A percentile compares a stretch with the other conserved stretches of the same genome.
These are phyloP conservation scores for Phaeosphaeria sp. DNA, from an alignment of 2,329 filamentous ascomycete genomes.

Conservation along the genomic window DNA sequence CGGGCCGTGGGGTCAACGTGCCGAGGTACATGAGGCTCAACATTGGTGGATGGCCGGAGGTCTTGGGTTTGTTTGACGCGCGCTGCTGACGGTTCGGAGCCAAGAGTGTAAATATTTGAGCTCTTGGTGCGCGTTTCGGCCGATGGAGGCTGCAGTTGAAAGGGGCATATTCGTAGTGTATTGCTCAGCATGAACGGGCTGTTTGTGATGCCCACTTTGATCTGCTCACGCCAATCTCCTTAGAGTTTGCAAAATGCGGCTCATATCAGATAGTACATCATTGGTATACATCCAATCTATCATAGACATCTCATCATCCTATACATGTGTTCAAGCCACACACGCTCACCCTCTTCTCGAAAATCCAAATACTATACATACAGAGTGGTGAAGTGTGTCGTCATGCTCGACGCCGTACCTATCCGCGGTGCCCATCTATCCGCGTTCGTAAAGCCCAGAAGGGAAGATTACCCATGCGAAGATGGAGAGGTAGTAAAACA, in stretches of 20 bases:
- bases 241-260: too few relatives aligned
- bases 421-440: constrained; percentile 17
- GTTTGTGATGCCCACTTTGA: neutral
- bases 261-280: neutral
- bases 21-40: neutral
- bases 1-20: constrained; percentile 12
- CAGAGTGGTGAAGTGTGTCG: constrained; percentile 36
- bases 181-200: neutral
- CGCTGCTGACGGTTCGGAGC: too few relatives aligned
- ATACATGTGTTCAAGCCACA: constrained; percentile 9
- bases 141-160: neutral
- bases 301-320: constrained; percentile 3
- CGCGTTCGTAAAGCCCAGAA: constrained; percentile 18
- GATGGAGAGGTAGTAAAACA: constrained; percentile 14
- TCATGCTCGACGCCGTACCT: constrained; percentile 21
- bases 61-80: neutral
- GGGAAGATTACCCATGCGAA: constrained; percentile 2
- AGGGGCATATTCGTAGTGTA: neutral
- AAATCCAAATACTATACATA: constrained; percentile 30
- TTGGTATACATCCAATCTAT: constrained; percentile 1
- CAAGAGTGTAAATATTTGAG: neutral
- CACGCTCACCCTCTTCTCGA: constrained; percentile 3
- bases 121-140: constrained; percentile 1
- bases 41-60: neutral
- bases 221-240: too few relatives aligned